These are phyloP conservation scores for Lactifluus pinguis DNA, from an alignment of 768 basidiomycete species.

Conservation along the genomic window DNA sequence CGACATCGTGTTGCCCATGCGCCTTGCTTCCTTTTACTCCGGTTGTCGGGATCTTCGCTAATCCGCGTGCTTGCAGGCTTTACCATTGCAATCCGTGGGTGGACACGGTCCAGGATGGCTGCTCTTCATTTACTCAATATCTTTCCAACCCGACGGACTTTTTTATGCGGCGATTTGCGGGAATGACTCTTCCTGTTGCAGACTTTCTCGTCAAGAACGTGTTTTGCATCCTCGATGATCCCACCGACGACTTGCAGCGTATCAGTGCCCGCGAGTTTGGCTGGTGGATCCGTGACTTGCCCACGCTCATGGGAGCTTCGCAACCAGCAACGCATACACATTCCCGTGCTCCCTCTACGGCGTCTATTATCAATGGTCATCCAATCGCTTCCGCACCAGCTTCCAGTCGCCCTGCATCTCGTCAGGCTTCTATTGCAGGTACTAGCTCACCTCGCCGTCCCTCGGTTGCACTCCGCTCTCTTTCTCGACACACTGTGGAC, in stretches of 20 bases:
- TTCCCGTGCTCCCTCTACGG: conserved; percentile 47
- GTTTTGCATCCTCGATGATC: conserved; percentile 68
- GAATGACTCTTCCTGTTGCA: conserved; percentile 81
- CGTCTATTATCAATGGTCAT: conserved; percentile 52
- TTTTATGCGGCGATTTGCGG: conserved; percentile 83
- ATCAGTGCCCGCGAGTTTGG: conserved; percentile 81
- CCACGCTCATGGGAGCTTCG: conserved; percentile 50
- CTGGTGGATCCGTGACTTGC: conserved; percentile 76
- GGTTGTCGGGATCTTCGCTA: neutral
- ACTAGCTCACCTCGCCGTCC: conserved; percentile 35
- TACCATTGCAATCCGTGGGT: conserved; percentile 99
- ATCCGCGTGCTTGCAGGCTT: conserved; percentile 43
- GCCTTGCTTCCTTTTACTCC: conserved; percentile 8
- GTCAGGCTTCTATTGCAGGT: conserved; percentile 44
- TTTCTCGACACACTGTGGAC: conserved; percentile 55
- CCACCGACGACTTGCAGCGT: conserved; percentile 50
- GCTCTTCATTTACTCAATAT: conserved; percentile 75
- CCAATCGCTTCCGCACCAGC: conserved; percentile 52
- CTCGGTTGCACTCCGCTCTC: conserved; percentile 41
- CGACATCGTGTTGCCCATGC: neutral
- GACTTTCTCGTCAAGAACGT: conserved; percentile 78
- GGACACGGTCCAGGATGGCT: conserved; percentile 76
- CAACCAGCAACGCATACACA: conserved; percentile 33
- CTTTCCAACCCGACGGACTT: conserved; percentile 72
- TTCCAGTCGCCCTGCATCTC: conserved; percentile 64